Evolutionary conservation across 2,329 filamentous ascomycete species (phyloP).

Genomic region (Sordariomycetes sp.): DNA sequence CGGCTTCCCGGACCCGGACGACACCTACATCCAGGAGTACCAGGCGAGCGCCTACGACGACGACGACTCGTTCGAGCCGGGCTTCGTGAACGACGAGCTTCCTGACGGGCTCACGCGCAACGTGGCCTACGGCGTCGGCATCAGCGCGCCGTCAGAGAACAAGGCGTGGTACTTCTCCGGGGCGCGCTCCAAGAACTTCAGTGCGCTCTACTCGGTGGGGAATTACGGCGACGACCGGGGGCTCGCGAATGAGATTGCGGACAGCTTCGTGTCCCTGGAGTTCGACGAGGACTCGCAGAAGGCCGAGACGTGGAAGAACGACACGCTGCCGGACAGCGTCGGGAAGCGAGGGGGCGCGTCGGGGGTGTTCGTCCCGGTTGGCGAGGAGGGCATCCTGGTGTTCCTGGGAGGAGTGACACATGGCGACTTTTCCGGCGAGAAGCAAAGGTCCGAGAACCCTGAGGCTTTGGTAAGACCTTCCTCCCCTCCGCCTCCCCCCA

Average conservation of each 20-base stretch:
- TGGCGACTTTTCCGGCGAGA: slow-evolving; percentile 33
- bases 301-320: slow-evolving; percentile 44
- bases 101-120: slow-evolving; percentile 43
- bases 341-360: slow-evolving; percentile 51
- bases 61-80: slow-evolving; percentile 22
- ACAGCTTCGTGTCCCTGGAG: slow-evolving; percentile 39
- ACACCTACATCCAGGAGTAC: slow-evolving; percentile 36
- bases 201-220: slow-evolving; percentile 29
- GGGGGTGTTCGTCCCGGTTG: slow-evolving; percentile 68
- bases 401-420: slow-evolving; percentile 64
- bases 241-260: slow-evolving; percentile 32
- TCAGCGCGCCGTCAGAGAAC: slow-evolving; percentile 58
- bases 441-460: slow-evolving; percentile 15
- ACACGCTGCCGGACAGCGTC: slow-evolving; percentile 36
- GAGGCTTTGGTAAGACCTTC: slow-evolving; percentile 19
- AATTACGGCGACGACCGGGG: slow-evolving; percentile 16
- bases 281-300: slow-evolving; percentile 46
- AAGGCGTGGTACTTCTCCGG: slow-evolving; percentile 64
- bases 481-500: background rate
- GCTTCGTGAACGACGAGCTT: slow-evolving; percentile 30
- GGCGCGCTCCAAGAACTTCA: slow-evolving; percentile 37
- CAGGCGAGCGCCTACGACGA: slow-evolving; percentile 25
- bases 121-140: slow-evolving; percentile 52
- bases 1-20: slow-evolving; percentile 24
- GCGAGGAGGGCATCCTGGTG: slow-evolving; percentile 63